Percentiles rank a stretch among this genome's conserved stretches.
These are phyloP conservation scores for Flaveria robusta DNA, from an alignment of 129 eudicot species.

Conservation along the genomic window DNA sequence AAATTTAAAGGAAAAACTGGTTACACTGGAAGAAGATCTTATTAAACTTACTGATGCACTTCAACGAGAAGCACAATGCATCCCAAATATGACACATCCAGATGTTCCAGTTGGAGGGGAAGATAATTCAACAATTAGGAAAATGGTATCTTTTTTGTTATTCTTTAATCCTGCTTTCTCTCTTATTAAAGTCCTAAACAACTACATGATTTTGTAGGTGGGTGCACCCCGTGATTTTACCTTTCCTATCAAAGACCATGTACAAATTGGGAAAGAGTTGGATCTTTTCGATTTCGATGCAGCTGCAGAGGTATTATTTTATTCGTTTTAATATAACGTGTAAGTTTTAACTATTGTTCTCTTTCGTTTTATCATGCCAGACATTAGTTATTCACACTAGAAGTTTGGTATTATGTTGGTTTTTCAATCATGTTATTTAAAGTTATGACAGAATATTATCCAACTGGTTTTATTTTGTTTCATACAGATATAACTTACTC, in stretches of 20 bases:
- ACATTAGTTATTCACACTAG: not conserved
- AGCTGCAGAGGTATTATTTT: constrained; percentile 82
- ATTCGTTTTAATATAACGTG: constrained; percentile 10
- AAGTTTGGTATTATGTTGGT: not conserved
- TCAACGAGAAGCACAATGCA: constrained; percentile 84
- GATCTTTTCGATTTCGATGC: constrained; percentile 92
- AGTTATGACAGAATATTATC: not conserved
- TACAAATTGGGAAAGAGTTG: constrained; percentile 87
- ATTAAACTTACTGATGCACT: constrained; percentile 75
- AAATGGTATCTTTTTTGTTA: constrained; percentile 43
- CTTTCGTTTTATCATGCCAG: not conserved
- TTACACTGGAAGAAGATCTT: constrained; percentile 79
- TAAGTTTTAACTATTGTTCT: not conserved
- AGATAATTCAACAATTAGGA: constrained; percentile 68
- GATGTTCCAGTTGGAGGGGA: constrained; percentile 94
- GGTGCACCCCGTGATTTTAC: constrained; percentile 62
- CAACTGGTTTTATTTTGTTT: not conserved
- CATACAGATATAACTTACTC: not conserved
- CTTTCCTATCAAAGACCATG: constrained; percentile 77
- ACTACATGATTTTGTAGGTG: constrained; percentile 44
- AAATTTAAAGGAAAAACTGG: constrained; percentile 71
- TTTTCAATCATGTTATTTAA: not conserved
- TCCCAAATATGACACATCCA: constrained; percentile 97
- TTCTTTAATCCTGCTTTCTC: not conserved
- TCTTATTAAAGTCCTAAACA: not conserved